Percentiles rank a stretch among this genome's conserved stretches.
These are phyloP conservation scores for Trichosanthes cucumerina DNA, from an alignment of 306 rosid species.

Conservation along the genomic window DNA sequence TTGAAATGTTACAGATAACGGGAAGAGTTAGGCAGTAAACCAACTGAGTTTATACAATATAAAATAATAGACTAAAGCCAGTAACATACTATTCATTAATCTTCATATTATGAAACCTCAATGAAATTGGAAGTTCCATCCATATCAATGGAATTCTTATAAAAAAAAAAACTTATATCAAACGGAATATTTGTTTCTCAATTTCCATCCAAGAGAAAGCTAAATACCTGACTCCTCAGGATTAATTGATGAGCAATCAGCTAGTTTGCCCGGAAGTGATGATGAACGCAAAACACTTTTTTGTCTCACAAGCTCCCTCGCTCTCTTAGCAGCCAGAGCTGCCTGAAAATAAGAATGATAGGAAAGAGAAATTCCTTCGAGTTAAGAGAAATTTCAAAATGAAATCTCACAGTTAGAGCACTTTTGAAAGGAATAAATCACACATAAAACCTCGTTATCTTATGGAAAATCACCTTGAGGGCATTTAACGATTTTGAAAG, in stretches of 20 bases:
- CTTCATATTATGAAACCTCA: background rate
- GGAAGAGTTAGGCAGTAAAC: background rate
- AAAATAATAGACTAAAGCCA: background rate
- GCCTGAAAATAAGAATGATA: slow-evolving; percentile 46
- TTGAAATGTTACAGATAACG: background rate
- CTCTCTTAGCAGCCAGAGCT: slow-evolving; percentile 89
- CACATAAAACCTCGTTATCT: background rate
- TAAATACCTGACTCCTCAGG: slow-evolving; percentile 84
- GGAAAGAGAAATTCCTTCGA: slow-evolving; percentile 4
- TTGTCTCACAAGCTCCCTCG: slow-evolving; percentile 85
- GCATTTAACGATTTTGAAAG: slow-evolving; percentile 90
- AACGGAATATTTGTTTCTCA: background rate
- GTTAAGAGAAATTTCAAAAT: background rate
- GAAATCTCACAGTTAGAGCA: background rate
- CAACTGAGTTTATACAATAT: background rate
- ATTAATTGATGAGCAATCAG: slow-evolving; percentile 87
- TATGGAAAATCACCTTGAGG: slow-evolving; percentile 47
- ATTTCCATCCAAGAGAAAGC: slow-evolving; percentile 13
- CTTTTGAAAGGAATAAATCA: background rate
- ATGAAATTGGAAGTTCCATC: background rate
- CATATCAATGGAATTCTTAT: background rate
- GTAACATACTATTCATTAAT: background rate
- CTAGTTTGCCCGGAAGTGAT: slow-evolving; percentile 85
- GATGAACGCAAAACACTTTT: slow-evolving; percentile 83
- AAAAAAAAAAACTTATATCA: background rate